A percentile compares a stretch with the other conserved stretches of the same genome.
Conservation (phyloP, 208 protist genomes). For the Crithidia expoeki region DNA sequence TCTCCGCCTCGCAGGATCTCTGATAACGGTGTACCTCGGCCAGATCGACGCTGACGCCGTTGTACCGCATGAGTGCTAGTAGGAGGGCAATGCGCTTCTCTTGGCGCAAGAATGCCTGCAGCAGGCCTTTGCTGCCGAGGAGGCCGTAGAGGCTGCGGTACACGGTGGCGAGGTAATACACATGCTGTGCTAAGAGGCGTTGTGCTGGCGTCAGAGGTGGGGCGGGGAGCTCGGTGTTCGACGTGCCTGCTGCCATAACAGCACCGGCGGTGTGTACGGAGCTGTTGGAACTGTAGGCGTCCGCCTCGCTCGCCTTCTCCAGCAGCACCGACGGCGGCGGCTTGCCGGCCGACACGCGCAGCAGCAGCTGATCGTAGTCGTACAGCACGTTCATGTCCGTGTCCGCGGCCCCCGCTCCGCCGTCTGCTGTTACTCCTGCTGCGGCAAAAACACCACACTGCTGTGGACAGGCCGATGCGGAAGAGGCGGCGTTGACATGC, state of each 20-base stretch:
- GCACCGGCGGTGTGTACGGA: not conserved
- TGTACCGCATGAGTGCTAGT: conserved; percentile 74
- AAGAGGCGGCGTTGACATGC: conserved; percentile 14
- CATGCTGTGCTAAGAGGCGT: conserved; percentile 60
- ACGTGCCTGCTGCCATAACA: not conserved
- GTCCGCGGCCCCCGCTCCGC: not conserved
- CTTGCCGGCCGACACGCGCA: conserved; percentile 31
- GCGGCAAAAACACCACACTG: not conserved
- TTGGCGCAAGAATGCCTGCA: conserved; percentile 86
- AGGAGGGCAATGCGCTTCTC: conserved; percentile 84
- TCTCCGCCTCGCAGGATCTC: conserved; percentile 45
- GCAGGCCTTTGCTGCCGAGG: conserved; percentile 73
- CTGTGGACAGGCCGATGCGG: not conserved
- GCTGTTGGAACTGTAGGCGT: not conserved
- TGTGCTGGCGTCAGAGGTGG: conserved; percentile 34
- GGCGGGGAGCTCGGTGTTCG: not conserved
- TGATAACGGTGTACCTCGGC: conserved; percentile 68
- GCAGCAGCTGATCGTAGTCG: conserved; percentile 35
- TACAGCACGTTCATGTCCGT: conserved; percentile 31
- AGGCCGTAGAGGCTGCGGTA: conserved; percentile 82
- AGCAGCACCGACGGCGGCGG: conserved; percentile 30
- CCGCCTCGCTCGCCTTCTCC: conserved; percentile 8
- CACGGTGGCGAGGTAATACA: conserved; percentile 75
- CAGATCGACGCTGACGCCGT: conserved; percentile 71
- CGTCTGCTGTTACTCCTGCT: no score